phyloP scores from a whole-genome alignment of 345 rosid species.

The Eucalyptus pauciflora region DNA sequence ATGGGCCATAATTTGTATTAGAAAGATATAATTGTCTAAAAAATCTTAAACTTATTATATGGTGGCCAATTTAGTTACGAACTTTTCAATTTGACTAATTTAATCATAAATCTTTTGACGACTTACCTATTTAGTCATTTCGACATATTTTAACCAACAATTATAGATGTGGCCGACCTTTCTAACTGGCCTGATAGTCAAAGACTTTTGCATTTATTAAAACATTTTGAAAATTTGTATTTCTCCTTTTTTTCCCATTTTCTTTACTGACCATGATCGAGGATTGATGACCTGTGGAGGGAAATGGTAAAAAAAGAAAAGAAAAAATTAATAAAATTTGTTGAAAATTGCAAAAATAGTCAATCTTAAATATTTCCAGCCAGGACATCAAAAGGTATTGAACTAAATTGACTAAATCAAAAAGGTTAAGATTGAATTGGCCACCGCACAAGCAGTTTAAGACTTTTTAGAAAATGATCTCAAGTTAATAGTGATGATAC shows the following conservation, averaged over 20 bases:
- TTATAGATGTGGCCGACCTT: fast-evolving
- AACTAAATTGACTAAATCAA: too few species aligned
- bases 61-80: fast-evolving
- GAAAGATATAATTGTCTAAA: background rate
- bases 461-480: background rate
- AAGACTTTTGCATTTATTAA: too few species aligned
- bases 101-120: fast-evolving
- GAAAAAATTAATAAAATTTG: too few species aligned
- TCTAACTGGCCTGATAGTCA: fast-evolving
- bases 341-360: background rate
- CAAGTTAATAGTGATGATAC: fast-evolving
- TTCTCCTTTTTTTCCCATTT: too few species aligned
- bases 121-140: background rate
- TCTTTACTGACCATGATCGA: too few species aligned
- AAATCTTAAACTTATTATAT: too few species aligned
- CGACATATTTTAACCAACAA: fast-evolving
- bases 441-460: fast-evolving
- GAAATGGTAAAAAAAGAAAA: too few species aligned
- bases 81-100: too few species aligned
- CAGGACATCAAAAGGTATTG: fast-evolving
- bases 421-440: too few species aligned
- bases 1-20: background rate
- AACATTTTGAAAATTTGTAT: too few species aligned
- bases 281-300: too few species aligned
- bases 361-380: too few species aligned